Evolutionary conservation across 148 eudicot genomes (phyloP), one percentile per base, ranked within the genome.

Genomic region (Arctostaphylos glauca): DNA sequence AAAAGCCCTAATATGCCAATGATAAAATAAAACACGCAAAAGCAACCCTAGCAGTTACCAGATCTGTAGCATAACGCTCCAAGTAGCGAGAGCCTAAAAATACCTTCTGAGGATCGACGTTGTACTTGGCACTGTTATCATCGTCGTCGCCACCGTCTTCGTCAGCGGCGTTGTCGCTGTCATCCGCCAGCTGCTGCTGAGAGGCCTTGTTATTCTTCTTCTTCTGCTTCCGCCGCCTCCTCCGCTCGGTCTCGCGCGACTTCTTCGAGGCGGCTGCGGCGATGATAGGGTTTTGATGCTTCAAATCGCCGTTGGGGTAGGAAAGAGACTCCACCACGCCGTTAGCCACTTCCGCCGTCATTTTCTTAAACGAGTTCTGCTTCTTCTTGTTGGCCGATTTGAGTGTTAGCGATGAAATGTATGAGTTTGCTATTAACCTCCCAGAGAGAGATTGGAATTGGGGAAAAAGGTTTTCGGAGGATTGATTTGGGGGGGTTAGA

Each of bases 151-250:
- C 90, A 31, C 79, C 84, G 9, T 84, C 88, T 41, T 84, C 86
- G 0, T 72, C 90, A 19, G 82, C 88, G 25, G 76, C 86, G n/a
- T 82, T 21, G 9, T 84, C 91, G 77, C 73, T 79, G 31, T 88
- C 90, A 21, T 79, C 84, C 3, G 76, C 83, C 9, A 59, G 43
- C 43, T 23, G 47, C 62, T 76, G 67, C 50, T 74, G 56, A 23
- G 73, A 46, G 38, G 73, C 80, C 78, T 82, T 84, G 74, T 91
- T 92, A 85, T 89, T 94, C 88, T 95, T 95, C 92, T 93, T 95
- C 88, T 92, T 94, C 86, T 95, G 93, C 64, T 97, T 93, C 5
- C 98, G 86, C 71, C 97, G 93, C 48, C 97, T 89, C 0, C 95
- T 91, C 3, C 97, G 88, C 73, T 93, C 98, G 19, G 81, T 83